These are phyloP conservation scores for Magnaporthiopsis incrustans DNA, from an alignment of 2,329 filamentous ascomycete genomes.

Conservation along the genomic window DNA sequence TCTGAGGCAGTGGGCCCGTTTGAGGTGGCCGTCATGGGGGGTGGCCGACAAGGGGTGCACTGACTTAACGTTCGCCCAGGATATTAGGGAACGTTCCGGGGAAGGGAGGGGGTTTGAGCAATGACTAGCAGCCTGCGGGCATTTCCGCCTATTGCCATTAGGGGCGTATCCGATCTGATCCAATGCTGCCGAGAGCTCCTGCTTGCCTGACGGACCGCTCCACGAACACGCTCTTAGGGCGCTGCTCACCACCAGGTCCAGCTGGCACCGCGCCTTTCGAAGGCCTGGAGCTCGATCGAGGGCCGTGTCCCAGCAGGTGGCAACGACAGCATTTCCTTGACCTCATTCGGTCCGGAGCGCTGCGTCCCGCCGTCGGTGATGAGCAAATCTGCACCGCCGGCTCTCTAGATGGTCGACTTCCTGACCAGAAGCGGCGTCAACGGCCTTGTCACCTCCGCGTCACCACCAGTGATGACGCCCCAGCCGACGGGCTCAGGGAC, in stretches of 20 bases:
- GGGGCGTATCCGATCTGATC: too few species aligned
- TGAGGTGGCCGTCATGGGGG: too few species aligned
- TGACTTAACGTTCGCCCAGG: too few species aligned
- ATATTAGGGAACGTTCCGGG: too few species aligned
- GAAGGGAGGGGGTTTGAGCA: too few species aligned
- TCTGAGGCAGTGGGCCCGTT: too few species aligned
- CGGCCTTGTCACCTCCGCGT: conserved; percentile 11
- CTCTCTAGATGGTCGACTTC: too few species aligned
- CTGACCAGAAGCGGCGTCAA: too few species aligned
- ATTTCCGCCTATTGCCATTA: too few species aligned
- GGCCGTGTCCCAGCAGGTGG: not conserved
- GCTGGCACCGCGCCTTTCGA: conserved; percentile 26
- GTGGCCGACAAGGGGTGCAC: too few species aligned
- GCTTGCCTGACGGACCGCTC: conserved; percentile 13
- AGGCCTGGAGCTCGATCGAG: conserved; percentile 5
- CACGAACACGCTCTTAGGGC: conserved; percentile 22
- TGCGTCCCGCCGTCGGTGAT: conserved; percentile 25
- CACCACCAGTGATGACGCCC: conserved; percentile 1
- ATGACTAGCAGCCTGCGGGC: too few species aligned
- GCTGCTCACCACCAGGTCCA: conserved; percentile 24
- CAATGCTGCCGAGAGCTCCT: too few species aligned
- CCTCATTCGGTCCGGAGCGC: conserved; percentile 29
- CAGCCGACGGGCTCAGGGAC: not conserved
- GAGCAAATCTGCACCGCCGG: conserved; percentile 15
- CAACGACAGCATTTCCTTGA: conserved; percentile 12